phyloP scores from a whole-genome alignment of 805 yeast genomes.

The Suhomyces faveliae region DNA sequence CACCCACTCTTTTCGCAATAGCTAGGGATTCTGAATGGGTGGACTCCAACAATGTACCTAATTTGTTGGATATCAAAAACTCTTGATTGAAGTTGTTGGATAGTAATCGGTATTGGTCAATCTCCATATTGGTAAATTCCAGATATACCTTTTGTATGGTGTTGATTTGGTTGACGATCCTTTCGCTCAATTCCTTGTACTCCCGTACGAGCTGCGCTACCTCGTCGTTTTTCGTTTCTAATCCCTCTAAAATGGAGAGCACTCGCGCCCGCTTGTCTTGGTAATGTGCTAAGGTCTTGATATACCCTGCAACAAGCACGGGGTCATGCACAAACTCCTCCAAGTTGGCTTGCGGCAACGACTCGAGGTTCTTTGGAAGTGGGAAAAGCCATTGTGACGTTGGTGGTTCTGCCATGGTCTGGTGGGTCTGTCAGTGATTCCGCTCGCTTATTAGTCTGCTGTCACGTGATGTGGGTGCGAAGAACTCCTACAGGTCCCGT shows the following conservation, averaged over 20 bases:
- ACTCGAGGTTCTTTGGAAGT: conserved; percentile 27
- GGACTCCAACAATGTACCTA: conserved; percentile 21
- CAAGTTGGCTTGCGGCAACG: conserved; percentile 27
- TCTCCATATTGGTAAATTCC: conserved; percentile 35
- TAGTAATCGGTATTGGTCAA: conserved; percentile 38
- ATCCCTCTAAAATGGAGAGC: conserved; percentile 12
- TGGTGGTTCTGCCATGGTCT: neutral
- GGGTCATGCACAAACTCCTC: conserved; percentile 28
- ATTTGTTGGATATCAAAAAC: conserved; percentile 28
- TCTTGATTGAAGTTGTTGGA: conserved; percentile 37
- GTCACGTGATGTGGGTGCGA: neutral
- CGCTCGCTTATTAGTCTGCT: neutral
- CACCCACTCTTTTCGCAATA: conserved; percentile 15
- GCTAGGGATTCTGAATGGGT: conserved; percentile 21
- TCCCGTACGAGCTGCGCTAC: conserved; percentile 20
- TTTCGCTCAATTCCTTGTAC: conserved; percentile 19
- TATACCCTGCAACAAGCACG: conserved; percentile 31
- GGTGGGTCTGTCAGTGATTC: neutral
- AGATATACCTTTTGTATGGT: conserved; percentile 25
- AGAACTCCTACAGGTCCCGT: too few relatives aligned
- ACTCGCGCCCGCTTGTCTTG: conserved; percentile 12
- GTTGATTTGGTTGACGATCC: conserved; percentile 24
- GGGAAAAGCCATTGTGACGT: conserved; percentile 18
- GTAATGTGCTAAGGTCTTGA: conserved; percentile 24
- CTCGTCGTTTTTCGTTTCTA: conserved; percentile 4